Evolutionary conservation across 169 alveolate genomes (phyloP).

Genomic region (Plasmodium coatneyi): DNA sequence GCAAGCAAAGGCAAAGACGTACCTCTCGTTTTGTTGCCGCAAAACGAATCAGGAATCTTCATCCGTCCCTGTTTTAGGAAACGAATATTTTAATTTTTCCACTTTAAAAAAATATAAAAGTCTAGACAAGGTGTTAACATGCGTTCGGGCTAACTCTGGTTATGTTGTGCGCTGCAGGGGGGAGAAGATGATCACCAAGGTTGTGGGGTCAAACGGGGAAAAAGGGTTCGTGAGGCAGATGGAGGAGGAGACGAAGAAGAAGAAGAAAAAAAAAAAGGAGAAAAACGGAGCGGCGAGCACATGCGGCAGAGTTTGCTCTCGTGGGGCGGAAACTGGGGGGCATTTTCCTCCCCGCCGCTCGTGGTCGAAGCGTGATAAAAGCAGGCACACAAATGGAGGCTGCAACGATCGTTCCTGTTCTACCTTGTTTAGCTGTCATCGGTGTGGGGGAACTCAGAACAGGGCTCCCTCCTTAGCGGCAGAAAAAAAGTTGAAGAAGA

Average conservation of each 20-base stretch:
- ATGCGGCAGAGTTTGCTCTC: background rate
- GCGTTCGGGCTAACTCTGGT: background rate
- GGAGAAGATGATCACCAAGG: background rate
- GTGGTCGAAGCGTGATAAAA: background rate
- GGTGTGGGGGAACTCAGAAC: background rate
- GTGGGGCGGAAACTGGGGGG: background rate
- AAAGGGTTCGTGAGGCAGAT: background rate
- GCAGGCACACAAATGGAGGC: background rate
- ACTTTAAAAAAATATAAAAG: slow-evolving; percentile 6
- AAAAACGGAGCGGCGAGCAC: background rate
- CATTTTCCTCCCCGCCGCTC: background rate
- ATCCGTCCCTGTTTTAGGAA: background rate
- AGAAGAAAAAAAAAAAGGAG: background rate
- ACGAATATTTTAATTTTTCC: background rate
- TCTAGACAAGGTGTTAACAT: background rate
- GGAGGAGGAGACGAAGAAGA: background rate
- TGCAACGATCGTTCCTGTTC: background rate
- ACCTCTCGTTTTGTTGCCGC: background rate
- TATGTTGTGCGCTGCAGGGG: background rate
- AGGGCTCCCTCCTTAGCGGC: background rate
- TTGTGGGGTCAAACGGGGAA: background rate
- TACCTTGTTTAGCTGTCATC: background rate
- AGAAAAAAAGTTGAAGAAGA: background rate
- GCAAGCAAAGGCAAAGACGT: background rate
- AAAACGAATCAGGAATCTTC: background rate